Conservation (phyloP, 495 filamentous ascomycete species). For the Penicillium canariense region DNA sequence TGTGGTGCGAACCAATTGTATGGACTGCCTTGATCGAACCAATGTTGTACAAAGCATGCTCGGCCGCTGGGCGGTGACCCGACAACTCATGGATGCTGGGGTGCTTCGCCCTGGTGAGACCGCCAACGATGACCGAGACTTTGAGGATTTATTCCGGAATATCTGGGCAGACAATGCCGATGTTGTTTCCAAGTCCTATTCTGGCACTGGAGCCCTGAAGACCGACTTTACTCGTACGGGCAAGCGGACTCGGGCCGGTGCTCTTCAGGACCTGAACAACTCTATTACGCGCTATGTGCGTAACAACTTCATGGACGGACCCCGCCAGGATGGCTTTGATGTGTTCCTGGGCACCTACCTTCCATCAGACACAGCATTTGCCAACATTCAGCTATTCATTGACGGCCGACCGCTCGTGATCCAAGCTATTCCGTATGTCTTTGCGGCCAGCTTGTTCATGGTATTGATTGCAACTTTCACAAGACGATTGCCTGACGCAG, state of each 20-base stretch:
- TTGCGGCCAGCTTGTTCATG: conserved; percentile 85
- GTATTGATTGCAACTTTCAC: conserved; percentile 76
- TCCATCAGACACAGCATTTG: conserved; percentile 61
- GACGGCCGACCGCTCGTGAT: conserved; percentile 84
- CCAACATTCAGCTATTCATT: conserved; percentile 67
- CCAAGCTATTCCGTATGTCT: conserved; percentile 84
- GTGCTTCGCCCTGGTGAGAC: conserved; percentile 67
- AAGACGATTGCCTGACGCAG: conserved; percentile 59
- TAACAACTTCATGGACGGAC: conserved; percentile 92
- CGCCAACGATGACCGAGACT: conserved; percentile 66
- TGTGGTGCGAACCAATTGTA: conserved; percentile 95
- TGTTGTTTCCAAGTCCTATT: conserved; percentile 86
- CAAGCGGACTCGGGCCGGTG: conserved; percentile 76
- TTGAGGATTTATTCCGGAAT: conserved; percentile 88
- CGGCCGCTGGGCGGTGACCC: conserved; percentile 79
- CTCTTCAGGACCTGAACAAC: conserved; percentile 76
- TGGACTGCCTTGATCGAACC: conserved; percentile 98
- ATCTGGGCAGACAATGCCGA: conserved; percentile 99
- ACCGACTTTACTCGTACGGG: conserved; percentile 93
- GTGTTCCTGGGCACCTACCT: conserved; percentile 85
- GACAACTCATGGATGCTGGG: conserved; percentile 79
- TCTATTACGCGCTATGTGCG: conserved; percentile 78
- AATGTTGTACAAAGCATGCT: conserved; percentile 98
- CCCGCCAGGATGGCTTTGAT: conserved; percentile 92
- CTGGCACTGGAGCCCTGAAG: conserved; percentile 92